These are phyloP conservation scores for Nitzschia inconspicua DNA, from an alignment of 108 stramenopile genomes.

Conservation along the genomic window DNA sequence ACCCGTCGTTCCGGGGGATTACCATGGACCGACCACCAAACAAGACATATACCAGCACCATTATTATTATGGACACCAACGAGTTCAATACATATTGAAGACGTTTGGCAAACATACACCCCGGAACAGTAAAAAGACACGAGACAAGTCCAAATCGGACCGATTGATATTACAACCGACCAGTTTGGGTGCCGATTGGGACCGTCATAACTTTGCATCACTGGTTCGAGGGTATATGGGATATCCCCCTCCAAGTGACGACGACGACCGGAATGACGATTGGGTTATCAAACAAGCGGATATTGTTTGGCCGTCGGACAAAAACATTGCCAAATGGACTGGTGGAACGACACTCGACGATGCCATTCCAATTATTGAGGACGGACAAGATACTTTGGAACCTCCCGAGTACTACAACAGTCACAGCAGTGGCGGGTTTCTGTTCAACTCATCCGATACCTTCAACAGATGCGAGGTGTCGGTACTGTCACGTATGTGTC, in stretches of 20 bases:
- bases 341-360: not conserved
- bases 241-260: not conserved
- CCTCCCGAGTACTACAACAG: not conserved
- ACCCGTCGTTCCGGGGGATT: slow-evolving; percentile 66
- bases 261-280: slow-evolving; percentile 18
- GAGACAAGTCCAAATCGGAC: slow-evolving; percentile 27
- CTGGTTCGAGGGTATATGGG: slow-evolving; percentile 51
- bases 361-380: not conserved
- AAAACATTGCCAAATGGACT: slow-evolving; percentile 19
- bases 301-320: slow-evolving; percentile 74
- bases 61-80: slow-evolving; percentile 60
- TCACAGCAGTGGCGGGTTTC: slow-evolving; percentile 9
- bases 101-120: slow-evolving; percentile 16
- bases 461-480: slow-evolving; percentile 59
- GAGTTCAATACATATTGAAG: slow-evolving; percentile 56
- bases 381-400: not conserved
- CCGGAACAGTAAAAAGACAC: slow-evolving; percentile 11
- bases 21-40: slow-evolving; percentile 1
- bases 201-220: slow-evolving; percentile 39
- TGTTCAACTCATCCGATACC: slow-evolving; percentile 60
- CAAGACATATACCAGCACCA: slow-evolving; percentile 2
- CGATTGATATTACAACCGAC: slow-evolving; percentile 69
- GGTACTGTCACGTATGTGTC: slow-evolving; percentile 56
- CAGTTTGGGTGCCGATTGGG: slow-evolving; percentile 67
- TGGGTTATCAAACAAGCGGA: slow-evolving; percentile 42